Base-by-base conservation (phyloP, 192 early-diverging fungal genomes). In the Coemansia sp. region DNA sequence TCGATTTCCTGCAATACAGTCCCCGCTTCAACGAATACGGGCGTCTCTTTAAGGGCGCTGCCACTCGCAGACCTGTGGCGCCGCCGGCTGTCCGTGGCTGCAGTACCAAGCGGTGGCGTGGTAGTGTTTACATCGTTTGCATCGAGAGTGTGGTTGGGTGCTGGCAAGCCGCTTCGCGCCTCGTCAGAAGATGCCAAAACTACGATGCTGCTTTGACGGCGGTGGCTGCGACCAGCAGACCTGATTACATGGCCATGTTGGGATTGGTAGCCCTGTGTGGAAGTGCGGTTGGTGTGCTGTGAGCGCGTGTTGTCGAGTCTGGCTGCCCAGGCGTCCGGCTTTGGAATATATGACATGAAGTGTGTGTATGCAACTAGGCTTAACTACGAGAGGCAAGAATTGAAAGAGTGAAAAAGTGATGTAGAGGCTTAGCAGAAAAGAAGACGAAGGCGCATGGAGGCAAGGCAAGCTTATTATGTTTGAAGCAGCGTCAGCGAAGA, bases 311-410 rank as follows among this genome's bases (percentile, higher is more conserved):
- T 60, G 57, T 60, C 57, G 31, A 60, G 31, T 60, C 57, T 60
- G 57, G 31, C 57, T 36, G 57, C 57, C 57, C 57, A 60, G 57
- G 57, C 57, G 57, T 60, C 57, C 13, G 70, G 66, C 43, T 71
- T 64, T 65, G 75, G 75, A 22, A 72, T 78, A 58, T 78, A 78
- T 20, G 66, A 58, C 75, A 78, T 72, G 43, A 53, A 13, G 16
- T 13, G 33, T 39, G 5, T 16, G 46, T 67, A 31, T 67, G 65
- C 64, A 65, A 31, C 43, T 63, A 39, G n/a, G 24, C 43, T 50
- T 31, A 66, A 49, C 46, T 50, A 46, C 41, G 41, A 64, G 38
- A 36, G 50, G 10, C 20, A 29, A 53, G 7, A 53, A 53, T 18
- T 60, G 31, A 15, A 18, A 60, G 16, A 34, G 31, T 8, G 31